Conservation (phyloP, 2,329 filamentous ascomycete species). For the Fusarium miscanthi region DNA sequence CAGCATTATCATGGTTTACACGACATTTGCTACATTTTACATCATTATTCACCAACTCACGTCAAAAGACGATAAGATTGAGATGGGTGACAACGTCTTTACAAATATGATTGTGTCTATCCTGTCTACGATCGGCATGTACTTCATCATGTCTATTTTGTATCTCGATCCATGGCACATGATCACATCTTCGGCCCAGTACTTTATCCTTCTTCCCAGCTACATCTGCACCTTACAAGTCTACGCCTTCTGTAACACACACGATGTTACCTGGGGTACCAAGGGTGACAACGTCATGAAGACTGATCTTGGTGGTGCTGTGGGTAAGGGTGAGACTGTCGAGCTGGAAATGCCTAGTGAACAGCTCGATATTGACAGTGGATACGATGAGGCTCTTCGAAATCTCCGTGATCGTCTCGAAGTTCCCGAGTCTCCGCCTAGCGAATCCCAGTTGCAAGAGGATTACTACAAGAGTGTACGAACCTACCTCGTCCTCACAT, state of each 20-base stretch:
- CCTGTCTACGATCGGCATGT: conserved; percentile 89
- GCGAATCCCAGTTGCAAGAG: conserved; percentile 89
- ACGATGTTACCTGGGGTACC: conserved; percentile 61
- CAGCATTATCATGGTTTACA: conserved; percentile 94
- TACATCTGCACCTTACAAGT: conserved; percentile 99
- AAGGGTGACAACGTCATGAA: conserved; percentile 97
- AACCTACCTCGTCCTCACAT: conserved; percentile 96
- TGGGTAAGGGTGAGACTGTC: conserved; percentile 81
- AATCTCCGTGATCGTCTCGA: conserved; percentile 95
- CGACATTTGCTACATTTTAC: conserved; percentile 87
- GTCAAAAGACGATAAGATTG: conserved; percentile 57
- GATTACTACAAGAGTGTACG: conserved; percentile 98
- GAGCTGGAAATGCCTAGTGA: conserved; percentile 98
- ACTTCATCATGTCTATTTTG: conserved; percentile 95
- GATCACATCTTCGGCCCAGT: conserved; percentile 91
- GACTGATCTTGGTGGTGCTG: conserved; percentile 90
- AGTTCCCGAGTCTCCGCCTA: conserved; percentile 70
- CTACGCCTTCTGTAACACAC: conserved; percentile 81
- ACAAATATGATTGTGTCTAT: conserved; percentile 93
- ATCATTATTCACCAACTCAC: conserved; percentile 87
- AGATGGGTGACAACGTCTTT: conserved; percentile 87
- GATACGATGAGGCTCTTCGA: conserved; percentile 95
- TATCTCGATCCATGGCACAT: conserved; percentile 99
- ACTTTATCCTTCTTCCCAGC: conserved; percentile 89
- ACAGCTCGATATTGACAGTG: conserved; percentile 97